Base-by-base conservation (phyloP, 768 basidiomycete species). In the Rickenella mellea region DNA sequence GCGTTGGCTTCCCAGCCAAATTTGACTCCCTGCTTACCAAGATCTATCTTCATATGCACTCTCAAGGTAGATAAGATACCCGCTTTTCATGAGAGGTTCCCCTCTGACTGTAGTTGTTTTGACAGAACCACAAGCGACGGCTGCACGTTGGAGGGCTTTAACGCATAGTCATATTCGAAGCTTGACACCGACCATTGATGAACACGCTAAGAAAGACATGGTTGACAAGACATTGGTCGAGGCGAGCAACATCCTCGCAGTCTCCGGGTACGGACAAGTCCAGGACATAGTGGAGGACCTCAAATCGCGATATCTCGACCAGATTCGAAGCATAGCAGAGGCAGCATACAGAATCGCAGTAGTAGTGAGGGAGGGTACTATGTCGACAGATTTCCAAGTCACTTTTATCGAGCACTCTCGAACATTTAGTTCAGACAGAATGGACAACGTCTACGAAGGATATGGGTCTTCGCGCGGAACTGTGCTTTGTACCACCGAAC, bases 351-450 rank as follows among this genome's bases (percentile, higher is more conserved):
- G 69, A 45, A 63, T 88, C 24, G 80, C 81, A 9, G 71, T 67
- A 38, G 74, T 83, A 29, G 71, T 74, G 27, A 66, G 74, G 38
- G 83, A 88, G 51, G 83, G 85, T 46, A 83, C 85, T 52, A 73
- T 88, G 66, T 82, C 79, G 2, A 81, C 83, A 2, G 77, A 71
- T 44, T 88, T 87, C 51, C 81, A 87, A 50, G 70, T 86, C 27
- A 58, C 81, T 29, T 69, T 75, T 15, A 71, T 76, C 2, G 77
- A 81, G 44, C 68, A 71, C 25, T 73, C 71, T 2, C 63, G 65
- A 14, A 10, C 59, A 9, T 80, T 76, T 51, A 69, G 77, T 41
- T 57, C 61, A 3, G 60, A 64, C 17, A 63, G 64, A 24, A 81
- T 81, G 78, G 52, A 59, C 21, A 78, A 83, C 53, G 73, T 73